phyloP scores from a whole-genome alignment of 2,329 filamentous ascomycete genomes.

The Trichoderma hamatum region DNA sequence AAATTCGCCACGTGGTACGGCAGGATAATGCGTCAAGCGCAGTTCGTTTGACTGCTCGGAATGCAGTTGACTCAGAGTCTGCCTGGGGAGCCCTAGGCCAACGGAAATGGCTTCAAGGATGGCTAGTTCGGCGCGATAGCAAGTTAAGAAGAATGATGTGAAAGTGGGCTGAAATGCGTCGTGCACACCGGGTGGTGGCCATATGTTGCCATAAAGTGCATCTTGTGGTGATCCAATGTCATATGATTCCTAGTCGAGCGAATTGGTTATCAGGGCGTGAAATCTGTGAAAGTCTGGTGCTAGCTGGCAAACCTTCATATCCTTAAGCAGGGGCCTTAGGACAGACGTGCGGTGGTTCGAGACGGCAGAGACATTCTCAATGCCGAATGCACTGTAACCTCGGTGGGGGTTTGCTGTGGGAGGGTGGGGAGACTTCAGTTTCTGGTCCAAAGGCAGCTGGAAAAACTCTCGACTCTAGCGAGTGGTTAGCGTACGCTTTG shows the following conservation, averaged over 20 bases:
- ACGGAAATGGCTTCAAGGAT: slow-evolving; percentile 23
- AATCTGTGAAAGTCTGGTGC: background rate
- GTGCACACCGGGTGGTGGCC: slow-evolving; percentile 14
- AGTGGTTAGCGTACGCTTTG: background rate
- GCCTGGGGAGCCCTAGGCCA: slow-evolving; percentile 9
- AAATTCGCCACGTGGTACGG: slow-evolving; percentile 9
- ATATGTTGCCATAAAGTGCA: slow-evolving; percentile 18
- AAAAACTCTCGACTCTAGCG: slow-evolving; percentile 19
- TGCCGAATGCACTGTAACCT: slow-evolving; percentile 22
- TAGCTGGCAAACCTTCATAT: slow-evolving; percentile 17
- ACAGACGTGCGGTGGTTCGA: slow-evolving; percentile 10
- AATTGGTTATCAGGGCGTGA: background rate
- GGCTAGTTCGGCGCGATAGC: slow-evolving; percentile 7
- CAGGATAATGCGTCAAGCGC: slow-evolving; percentile 9
- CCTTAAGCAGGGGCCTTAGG: slow-evolving; percentile 14
- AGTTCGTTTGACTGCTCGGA: background rate
- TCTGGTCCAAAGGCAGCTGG: slow-evolving; percentile 13
- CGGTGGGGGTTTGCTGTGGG: slow-evolving; percentile 22
- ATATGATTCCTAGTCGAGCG: slow-evolving; percentile 8
- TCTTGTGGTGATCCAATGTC: slow-evolving; percentile 20
- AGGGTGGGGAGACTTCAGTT: slow-evolving; percentile 22
- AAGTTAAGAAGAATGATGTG: slow-evolving; percentile 5
- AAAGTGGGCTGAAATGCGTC: slow-evolving; percentile 17
- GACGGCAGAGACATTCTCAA: slow-evolving; percentile 18
- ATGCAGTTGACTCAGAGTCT: slow-evolving; percentile 14